Conservation (phyloP, 2,329 filamentous ascomycete genomes). For the Akanthomyces uredinophilus region DNA sequence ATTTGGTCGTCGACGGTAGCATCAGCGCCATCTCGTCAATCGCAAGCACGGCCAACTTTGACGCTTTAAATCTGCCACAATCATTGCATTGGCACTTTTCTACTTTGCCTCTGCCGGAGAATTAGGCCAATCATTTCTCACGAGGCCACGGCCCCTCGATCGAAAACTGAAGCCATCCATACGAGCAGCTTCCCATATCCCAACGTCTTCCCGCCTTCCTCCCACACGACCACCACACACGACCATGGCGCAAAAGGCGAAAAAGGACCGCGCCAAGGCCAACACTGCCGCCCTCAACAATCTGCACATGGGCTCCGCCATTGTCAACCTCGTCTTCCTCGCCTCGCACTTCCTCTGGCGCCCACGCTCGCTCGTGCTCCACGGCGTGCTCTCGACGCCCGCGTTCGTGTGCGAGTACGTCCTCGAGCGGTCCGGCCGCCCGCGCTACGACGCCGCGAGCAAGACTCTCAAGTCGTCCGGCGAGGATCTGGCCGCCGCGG, state of each 20-base stretch:
- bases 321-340: slow-evolving; percentile 70
- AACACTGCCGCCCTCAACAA: slow-evolving; percentile 74
- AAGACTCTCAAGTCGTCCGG: slow-evolving; percentile 68
- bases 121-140: neutral
- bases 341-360: slow-evolving; percentile 61
- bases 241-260: slow-evolving; percentile 57
- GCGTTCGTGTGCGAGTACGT: slow-evolving; percentile 76
- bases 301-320: slow-evolving; percentile 71
- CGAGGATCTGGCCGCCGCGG: slow-evolving; percentile 81
- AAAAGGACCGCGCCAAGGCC: slow-evolving; percentile 65
- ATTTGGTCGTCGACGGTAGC: neutral
- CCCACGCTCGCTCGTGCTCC: slow-evolving; percentile 53
- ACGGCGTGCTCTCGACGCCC: slow-evolving; percentile 67
- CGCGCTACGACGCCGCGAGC: slow-evolving; percentile 60
- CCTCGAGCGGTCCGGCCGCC: slow-evolving; percentile 79
- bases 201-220: neutral
- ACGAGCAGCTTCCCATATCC: neutral
- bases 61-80: neutral
- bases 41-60: neutral
- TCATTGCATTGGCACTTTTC: no score
- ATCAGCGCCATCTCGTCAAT: neutral
- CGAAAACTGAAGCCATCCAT: neutral
- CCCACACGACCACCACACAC: neutral
- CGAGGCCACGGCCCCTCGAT: neutral
- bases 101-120: no score